Percentiles rank a stretch among this genome's conserved stretches.
Evolutionary conservation across 108 stramenopile species (phyloP).

Genomic region (Nitzschia palea): DNA sequence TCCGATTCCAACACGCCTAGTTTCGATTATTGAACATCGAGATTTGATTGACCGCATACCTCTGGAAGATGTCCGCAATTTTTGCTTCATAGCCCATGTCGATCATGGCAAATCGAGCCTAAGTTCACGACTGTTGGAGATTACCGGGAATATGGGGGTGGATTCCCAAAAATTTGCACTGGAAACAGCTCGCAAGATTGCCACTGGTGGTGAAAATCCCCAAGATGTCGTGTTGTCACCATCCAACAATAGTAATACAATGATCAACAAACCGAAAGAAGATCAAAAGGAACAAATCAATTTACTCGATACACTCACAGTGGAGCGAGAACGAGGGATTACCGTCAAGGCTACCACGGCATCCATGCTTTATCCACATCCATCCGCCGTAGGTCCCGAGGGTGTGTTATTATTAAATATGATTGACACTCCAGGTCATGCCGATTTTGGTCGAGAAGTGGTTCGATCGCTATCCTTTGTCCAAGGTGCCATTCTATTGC

Average conservation of each 20-base stretch:
- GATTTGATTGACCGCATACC: conserved; percentile 69
- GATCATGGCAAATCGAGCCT: conserved; percentile 95
- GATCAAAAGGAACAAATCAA: conserved; percentile 82
- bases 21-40: conserved; percentile 65
- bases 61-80: conserved; percentile 77
- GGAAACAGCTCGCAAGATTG: conserved; percentile 19
- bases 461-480: conserved; percentile 89
- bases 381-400: conserved; percentile 65
- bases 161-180: conserved; percentile 63
- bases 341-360: conserved; percentile 97
- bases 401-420: conserved; percentile 87
- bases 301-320: conserved; percentile 93
- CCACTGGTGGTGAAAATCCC: not conserved
- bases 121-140: conserved; percentile 80
- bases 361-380: conserved; percentile 92
- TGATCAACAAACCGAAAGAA: not conserved
- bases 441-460: conserved; percentile 95
- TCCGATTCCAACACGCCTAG: conserved; percentile 13
- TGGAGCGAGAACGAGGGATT: conserved; percentile 96
- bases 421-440: conserved; percentile 97
- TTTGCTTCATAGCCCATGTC: conserved; percentile 87
- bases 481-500: conserved; percentile 92
- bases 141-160: conserved; percentile 79
- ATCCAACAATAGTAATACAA: not conserved
- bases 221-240: conserved; percentile 8